Evolutionary conservation across 2,329 filamentous ascomycete genomes (phyloP), one percentile per base, ranked within the genome.

Genomic region (Sporothrix mexicana): DNA sequence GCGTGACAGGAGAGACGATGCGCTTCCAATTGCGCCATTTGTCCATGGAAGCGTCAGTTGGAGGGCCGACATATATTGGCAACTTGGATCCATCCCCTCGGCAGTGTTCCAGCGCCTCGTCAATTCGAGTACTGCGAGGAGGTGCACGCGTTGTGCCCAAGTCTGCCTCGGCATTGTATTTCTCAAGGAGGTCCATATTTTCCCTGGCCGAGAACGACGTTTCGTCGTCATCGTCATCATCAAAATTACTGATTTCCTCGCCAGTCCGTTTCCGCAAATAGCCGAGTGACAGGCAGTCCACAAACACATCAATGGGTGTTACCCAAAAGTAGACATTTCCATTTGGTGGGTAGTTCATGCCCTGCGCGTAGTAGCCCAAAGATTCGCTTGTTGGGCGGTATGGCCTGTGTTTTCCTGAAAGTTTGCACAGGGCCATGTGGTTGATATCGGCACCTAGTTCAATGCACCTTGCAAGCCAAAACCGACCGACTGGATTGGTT

Each of bases 251-350:
- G 66, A 41, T 30, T 20, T 41, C 8, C 8, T n/a, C 10, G 13
- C 30, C 12, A 1, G 17, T 20, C 17, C 67, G 47, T 30, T 53
- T 30, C 6, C 64, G 49, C 20, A 69, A 36, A 20, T 57, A 57
- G 0, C 23, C 4, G 4, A 43, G 4, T 2, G 49, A 25, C 2
- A 69, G 36, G n/a, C 67, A 45, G 67, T 69, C 67, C 30, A 69
- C 2, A 36, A 25, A 57, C 2, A 69, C 67, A 51, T 69, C 67
- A 4, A 69, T 55, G 2, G 67, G 67, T 36, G 67, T 57, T 9
- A 51, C 67, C 67, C 67, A 69, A 25, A 69, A 69, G 55, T 70
- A 70, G 12, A 61, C 20, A 1, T 23, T 25, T 3, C 20, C 61
- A 13, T 36, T 30, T 9, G 43, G 15, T 7, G 43, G 43, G 20